Conservation (phyloP, 140 eudicot genomes). For the Bidens hawaiensis region DNA sequence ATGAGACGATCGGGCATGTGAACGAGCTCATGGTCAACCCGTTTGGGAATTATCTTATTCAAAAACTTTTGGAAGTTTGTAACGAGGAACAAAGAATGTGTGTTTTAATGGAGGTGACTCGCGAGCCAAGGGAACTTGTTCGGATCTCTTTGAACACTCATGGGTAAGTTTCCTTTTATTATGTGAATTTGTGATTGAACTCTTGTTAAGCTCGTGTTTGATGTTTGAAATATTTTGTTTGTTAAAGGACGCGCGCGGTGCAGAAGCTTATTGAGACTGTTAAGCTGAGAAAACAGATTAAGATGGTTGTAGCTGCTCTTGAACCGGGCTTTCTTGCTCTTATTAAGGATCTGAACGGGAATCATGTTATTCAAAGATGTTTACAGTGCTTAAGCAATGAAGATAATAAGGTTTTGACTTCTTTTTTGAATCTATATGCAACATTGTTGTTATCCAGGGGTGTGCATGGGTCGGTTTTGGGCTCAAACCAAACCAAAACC, state of each 20-base stretch:
- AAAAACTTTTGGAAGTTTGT: conserved; percentile 70
- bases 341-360: conserved; percentile 56
- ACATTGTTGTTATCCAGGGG: too few species aligned
- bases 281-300: conserved; percentile 56
- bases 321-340: conserved; percentile 68
- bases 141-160: conserved; percentile 65
- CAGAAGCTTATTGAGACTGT: conserved; percentile 67
- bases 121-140: conserved; percentile 52
- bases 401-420: conserved; percentile 51
- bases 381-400: too few species aligned
- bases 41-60: too few species aligned
- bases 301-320: conserved; percentile 44
- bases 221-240: too few species aligned
- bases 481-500: too few species aligned
- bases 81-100: conserved; percentile 61
- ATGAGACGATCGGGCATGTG: conserved; percentile 59
- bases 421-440: too few species aligned
- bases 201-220: too few species aligned
- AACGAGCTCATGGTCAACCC: conserved; percentile 68
- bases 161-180: conserved; percentile 41
- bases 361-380: too few species aligned
- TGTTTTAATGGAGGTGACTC: conserved; percentile 49
- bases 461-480: too few species aligned
- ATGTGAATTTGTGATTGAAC: background rate
- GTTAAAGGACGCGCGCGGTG: conserved; percentile 64